Evolutionary conservation across 2,329 filamentous ascomycete species (phyloP).

Genomic region (Trichoderma guizhouense): DNA sequence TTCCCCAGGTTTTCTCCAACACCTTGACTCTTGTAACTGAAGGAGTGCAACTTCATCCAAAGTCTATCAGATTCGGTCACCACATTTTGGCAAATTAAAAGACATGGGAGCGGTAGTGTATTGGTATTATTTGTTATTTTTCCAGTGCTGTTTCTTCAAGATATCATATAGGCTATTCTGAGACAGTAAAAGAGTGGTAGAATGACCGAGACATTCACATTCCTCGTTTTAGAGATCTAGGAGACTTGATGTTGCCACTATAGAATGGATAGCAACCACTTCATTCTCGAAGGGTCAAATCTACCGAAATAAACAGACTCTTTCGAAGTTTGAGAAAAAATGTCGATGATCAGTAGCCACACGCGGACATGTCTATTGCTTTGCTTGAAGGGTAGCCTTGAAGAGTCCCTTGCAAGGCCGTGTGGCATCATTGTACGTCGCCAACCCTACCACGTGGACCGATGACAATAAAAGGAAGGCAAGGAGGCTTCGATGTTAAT

Average conservation of each 20-base stretch:
- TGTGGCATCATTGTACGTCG: background rate
- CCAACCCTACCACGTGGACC: background rate
- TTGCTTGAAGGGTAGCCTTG: background rate
- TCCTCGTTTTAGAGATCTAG: background rate
- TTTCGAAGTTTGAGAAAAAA: background rate
- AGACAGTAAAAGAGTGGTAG: background rate
- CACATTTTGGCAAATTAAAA: background rate
- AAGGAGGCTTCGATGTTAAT: background rate
- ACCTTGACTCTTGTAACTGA: background rate
- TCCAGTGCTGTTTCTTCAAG: background rate
- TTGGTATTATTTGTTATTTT: background rate
- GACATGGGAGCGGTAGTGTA: background rate
- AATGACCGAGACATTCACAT: background rate
- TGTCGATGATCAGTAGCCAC: background rate
- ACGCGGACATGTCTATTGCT: background rate
- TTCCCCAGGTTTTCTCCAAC: background rate
- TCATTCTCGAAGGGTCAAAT: background rate
- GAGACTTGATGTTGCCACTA: background rate
- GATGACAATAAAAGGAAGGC: background rate
- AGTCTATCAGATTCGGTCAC: background rate
- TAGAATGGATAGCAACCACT: background rate
- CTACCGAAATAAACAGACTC: background rate
- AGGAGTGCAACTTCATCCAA: too few relatives aligned
- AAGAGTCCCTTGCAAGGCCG: background rate
- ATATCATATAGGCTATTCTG: background rate